Base-by-base conservation (phyloP, 352 stramenopile species). In the Pythium angustatum region DNA sequence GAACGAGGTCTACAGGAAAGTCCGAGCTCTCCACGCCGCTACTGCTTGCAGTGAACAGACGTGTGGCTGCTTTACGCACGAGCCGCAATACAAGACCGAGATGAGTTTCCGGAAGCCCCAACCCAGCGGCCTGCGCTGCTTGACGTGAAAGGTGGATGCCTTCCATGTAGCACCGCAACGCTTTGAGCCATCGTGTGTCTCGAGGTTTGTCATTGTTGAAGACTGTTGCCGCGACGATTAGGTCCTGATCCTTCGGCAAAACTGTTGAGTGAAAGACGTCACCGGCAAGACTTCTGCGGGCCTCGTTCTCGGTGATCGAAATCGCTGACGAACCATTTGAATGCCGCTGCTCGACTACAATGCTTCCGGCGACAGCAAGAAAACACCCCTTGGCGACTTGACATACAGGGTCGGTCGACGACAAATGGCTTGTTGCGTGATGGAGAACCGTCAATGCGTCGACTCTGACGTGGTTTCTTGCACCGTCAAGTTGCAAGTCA, bases 401-500 rank as follows among this genome's bases (percentile, higher is more conserved):
- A 38, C 24, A 38, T 7, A 22, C 26, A 14, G 26, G 1, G 26
- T 58, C 28, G 1, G 21, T 34, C 24, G n/a, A 30, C 6, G 45
- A 45, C 21, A 56, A 27, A 54, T 66, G 49, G 28, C 58, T 33
- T n/a, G 62, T 66, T 1, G 41, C 50, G 31, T 63, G 33, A 9
- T 63, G 56, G 2, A 71, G 33, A 40, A 50, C 34, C 7, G 41
- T n/a, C n/a, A 66, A 30, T 11, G 64, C 50, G 2, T 71, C 49
- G 2, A 71, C 19, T 17, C 19, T 40, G 36, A n/a, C 6, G 8
- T 36, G 21, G 11, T 17, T 36, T 48, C 24, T 15, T 50, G 5
- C 52, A 12, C 17, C 4, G n/a, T 22, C 8, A 43, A n/a, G 41
- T 36, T 58, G 55, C 21, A 43, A 11, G n/a, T 90, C 79, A 53